Evolutionary conservation across 2,329 filamentous ascomycete genomes (phyloP).

Genomic region (Ophiostoma perfectum): DNA sequence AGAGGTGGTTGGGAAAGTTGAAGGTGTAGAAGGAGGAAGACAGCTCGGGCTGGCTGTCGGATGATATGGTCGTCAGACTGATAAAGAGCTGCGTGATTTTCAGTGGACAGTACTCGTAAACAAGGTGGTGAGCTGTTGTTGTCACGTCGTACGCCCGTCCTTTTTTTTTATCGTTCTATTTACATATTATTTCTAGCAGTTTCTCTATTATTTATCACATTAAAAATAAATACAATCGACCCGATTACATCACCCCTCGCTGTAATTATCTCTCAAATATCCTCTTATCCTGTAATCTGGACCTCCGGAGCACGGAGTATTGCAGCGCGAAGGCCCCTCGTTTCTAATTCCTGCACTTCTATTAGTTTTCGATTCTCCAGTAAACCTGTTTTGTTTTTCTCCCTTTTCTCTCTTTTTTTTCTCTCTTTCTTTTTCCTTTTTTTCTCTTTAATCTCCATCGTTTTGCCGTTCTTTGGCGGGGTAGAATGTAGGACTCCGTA

Average conservation of each 20-base stretch:
- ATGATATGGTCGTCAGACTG: not conserved
- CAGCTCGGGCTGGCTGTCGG: not conserved
- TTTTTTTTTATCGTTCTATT: no score
- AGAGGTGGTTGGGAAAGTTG: slow-evolving; percentile 26
- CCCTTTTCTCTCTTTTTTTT: not conserved
- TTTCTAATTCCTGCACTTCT: not conserved
- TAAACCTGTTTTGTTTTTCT: not conserved
- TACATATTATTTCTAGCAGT: slow-evolving; percentile 10
- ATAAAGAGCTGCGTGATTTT: slow-evolving; percentile 25
- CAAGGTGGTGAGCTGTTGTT: no score
- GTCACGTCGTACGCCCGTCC: not conserved
- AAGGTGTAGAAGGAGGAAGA: not conserved
- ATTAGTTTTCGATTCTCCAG: not conserved
- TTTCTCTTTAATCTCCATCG: not conserved
- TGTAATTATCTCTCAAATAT: slow-evolving; percentile 18
- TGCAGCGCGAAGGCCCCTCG: slow-evolving; percentile 6
- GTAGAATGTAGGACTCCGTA: not conserved
- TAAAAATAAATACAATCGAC: not conserved
- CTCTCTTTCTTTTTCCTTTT: no score
- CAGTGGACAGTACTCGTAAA: not conserved
- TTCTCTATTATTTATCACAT: not conserved
- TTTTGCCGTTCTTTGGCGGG: not conserved
- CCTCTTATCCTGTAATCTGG: not conserved
- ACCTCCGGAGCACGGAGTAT: not conserved
- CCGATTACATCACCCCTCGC: slow-evolving; percentile 15